Base-by-base conservation (phyloP, 2,329 filamentous ascomycete genomes). In the Zarea fungicola region DNA sequence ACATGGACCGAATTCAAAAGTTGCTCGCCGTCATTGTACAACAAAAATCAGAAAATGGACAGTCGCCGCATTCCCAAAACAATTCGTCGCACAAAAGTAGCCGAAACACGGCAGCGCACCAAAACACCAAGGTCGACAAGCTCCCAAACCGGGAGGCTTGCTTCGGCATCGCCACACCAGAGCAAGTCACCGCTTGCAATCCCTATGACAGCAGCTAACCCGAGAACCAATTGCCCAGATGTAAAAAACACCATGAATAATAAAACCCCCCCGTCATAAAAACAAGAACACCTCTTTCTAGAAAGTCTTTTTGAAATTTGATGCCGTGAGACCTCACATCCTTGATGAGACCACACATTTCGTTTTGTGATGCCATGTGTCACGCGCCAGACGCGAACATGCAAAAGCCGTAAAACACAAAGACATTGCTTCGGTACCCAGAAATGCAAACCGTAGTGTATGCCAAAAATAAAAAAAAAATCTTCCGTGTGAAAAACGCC, bases 291-390 rank as follows among this genome's bases (percentile, higher is more conserved):
- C 56, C 57, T 62, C 61, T 51, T 50, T 53, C 74, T 74, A 77
- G 78, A 76, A 75, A 73, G 57, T 54, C 60, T 69, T 74, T 72
- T 72, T 69, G 70, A 60, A 62, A 62, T 64, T 64, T 67, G 64
- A 66, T 67, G 63, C 69, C 73, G 69, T 73, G 76, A 59, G 75
- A 63, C 72, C 73, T 67, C 75, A 58, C 60, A 42, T 56, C 58
- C 60, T 54, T 53, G 51, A 61, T 56, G 58, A 59, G 37, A 51
- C 37, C 16, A 18, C 29, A 35, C 40, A 34, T 40, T 23, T 43
- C 25, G 42, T 36, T 42, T 51, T 29, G 42, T 26, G 36, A 48
- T 31, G 37, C 25, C 26, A 44, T 16, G 29, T 34, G 37, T n/a
- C 44, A 35, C 39, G 44, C 40, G 13, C 32, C 32, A 31, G 25